Percentiles rank a stretch among this genome's conserved stretches.
These are phyloP conservation scores for Boletus fagicola DNA, from an alignment of 768 basidiomycete species.

Conservation along the genomic window DNA sequence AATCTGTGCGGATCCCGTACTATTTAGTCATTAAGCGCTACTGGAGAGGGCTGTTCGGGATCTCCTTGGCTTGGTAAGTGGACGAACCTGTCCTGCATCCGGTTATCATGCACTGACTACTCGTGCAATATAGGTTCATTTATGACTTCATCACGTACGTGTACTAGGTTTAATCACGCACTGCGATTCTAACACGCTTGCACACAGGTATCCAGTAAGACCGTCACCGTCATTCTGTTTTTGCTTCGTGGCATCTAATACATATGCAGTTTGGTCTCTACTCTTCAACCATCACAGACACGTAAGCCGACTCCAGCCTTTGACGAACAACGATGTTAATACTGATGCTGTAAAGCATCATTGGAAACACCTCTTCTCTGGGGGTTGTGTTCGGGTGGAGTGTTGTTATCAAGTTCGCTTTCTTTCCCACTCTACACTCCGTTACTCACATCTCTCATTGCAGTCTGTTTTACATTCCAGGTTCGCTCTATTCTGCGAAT, in stretches of 20 bases:
- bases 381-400: constrained; percentile 77
- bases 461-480: constrained; percentile 68
- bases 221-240: background rate
- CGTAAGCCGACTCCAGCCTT: constrained; percentile 37
- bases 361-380: constrained; percentile 50
- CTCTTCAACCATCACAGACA: constrained; percentile 70
- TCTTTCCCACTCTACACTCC: background rate
- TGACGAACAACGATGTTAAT: background rate
- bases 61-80: constrained; percentile 70
- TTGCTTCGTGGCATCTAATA: background rate
- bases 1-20: constrained; percentile 70
- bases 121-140: constrained; percentile 49
- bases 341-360: constrained; percentile 44
- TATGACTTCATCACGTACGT: constrained; percentile 78
- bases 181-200: background rate
- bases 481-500: constrained; percentile 19
- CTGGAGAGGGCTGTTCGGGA: constrained; percentile 68
- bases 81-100: background rate
- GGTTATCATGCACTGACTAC: background rate
- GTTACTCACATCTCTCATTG: constrained; percentile 5
- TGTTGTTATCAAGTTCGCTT: constrained; percentile 73
- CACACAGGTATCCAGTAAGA: constrained; percentile 60
- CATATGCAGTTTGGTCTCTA: constrained; percentile 69
- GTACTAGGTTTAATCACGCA: background rate
- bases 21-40: constrained; percentile 75